Evolutionary conservation across 1,284 basidiomycete genomes (phyloP).

Genomic region (Cryptococcus sp.): DNA sequence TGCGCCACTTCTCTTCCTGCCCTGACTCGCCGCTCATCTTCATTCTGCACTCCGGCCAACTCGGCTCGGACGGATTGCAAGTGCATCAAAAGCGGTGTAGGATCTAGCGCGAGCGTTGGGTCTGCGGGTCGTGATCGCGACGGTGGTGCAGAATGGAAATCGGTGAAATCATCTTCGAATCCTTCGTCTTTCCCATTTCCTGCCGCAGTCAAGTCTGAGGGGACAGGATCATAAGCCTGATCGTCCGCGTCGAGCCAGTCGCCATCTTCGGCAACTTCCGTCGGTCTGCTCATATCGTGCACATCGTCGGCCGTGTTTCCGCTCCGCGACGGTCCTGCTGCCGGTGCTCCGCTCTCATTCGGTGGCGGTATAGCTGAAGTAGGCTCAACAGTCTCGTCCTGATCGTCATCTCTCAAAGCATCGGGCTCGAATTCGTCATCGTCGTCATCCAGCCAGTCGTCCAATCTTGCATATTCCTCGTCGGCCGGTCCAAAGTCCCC

Average conservation of each 20-base stretch:
- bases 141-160: constrained; percentile 28
- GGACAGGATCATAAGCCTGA: neutral
- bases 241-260: constrained; percentile 3
- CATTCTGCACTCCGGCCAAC: constrained; percentile 36
- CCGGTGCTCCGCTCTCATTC: too few relatives aligned
- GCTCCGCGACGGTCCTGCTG: neutral
- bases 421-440: constrained; percentile 14
- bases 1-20: constrained; percentile 46
- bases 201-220: neutral
- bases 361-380: too few relatives aligned
- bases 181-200: constrained; percentile 2
- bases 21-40: constrained; percentile 42
- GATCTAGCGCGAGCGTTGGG: constrained; percentile 34
- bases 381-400: constrained; percentile 16
- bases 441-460: constrained; percentile 37
- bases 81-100: constrained; percentile 45
- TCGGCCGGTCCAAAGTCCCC: constrained; percentile 15
- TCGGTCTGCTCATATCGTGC: neutral
- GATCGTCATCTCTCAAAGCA: constrained; percentile 4
- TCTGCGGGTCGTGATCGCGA: neutral
- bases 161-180: constrained; percentile 46
- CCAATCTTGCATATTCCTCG: constrained; percentile 44
- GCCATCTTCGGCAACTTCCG: neutral
- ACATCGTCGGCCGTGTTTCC: neutral
- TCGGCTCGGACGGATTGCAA: constrained; percentile 45